Conservation (phyloP, 1,139 yeast genomes). For the Saccharomyces hybrid region DNA sequence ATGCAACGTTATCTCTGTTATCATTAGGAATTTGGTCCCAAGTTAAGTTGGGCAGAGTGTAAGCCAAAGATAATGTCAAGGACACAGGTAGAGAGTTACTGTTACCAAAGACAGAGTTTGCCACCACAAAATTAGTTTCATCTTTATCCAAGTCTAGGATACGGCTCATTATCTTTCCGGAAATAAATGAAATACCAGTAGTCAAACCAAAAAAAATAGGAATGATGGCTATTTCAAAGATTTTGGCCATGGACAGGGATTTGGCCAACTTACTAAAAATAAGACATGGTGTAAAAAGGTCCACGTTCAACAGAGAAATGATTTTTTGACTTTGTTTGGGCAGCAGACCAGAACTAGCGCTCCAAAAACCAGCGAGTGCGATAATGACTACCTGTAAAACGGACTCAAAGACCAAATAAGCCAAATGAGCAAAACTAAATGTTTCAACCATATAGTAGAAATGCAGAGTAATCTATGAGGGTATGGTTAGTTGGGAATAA, state of each 20-base stretch:
- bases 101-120: constrained; percentile 79
- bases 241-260: constrained; percentile 53
- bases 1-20: constrained; percentile 57
- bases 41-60: constrained; percentile 60
- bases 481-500: not conserved
- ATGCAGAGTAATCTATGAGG: not conserved
- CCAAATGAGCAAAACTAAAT: constrained; percentile 28
- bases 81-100: constrained; percentile 75
- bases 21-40: constrained; percentile 69
- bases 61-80: constrained; percentile 59
- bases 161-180: constrained; percentile 44
- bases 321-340: constrained; percentile 55
- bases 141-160: constrained; percentile 48
- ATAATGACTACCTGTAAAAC: constrained; percentile 65
- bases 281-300: constrained; percentile 70
- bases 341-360: constrained; percentile 55
- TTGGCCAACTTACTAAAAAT: constrained; percentile 68
- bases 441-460: constrained; percentile 4
- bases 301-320: constrained; percentile 58
- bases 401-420: constrained; percentile 65
- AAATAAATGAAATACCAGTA: constrained; percentile 50
- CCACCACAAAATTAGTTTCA: constrained; percentile 68
- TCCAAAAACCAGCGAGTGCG: constrained; percentile 62
- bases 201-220: constrained; percentile 59
- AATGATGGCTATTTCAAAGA: constrained; percentile 56